A percentile compares a stretch with the other conserved stretches of the same genome.
These are phyloP conservation scores for Botrytis deweyae DNA, from an alignment of 2,329 filamentous ascomycete species.

Conservation along the genomic window DNA sequence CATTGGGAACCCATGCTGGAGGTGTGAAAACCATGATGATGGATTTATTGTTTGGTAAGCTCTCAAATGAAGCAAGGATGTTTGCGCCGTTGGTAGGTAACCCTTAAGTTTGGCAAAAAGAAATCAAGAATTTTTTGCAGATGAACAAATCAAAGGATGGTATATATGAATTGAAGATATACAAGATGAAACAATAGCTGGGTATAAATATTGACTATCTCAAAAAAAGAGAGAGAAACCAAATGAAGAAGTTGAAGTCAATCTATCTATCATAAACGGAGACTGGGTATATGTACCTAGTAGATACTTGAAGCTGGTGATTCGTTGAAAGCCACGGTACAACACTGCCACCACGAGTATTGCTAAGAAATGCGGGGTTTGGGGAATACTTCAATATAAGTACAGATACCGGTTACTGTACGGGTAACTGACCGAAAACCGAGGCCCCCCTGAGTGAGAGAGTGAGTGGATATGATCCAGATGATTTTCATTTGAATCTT, in stretches of 20 bases:
- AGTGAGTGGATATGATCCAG: not conserved
- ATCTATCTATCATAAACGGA: not conserved
- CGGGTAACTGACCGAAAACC: not conserved
- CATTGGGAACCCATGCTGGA: conserved; percentile 59
- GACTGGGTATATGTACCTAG: not conserved
- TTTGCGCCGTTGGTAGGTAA: not conserved
- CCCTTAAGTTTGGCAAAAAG: not conserved
- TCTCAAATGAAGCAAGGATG: not conserved
- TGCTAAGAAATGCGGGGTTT: conserved; percentile 3
- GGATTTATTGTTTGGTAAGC: not conserved
- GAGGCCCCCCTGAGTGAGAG: not conserved
- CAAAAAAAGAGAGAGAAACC: not conserved
- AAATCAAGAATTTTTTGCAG: not conserved
- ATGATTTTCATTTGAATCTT: not conserved
- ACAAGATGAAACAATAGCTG: not conserved
- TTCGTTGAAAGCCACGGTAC: not conserved
- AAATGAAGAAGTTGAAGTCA: not conserved
- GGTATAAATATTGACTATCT: not conserved
- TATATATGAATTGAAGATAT: not conserved
- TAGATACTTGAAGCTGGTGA: not conserved
- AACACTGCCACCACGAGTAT: not conserved
- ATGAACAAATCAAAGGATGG: not conserved
- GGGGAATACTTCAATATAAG: not conserved
- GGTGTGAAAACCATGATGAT: conserved; percentile 50
- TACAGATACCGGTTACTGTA: not conserved